Base-by-base conservation (phyloP, 208 protist species). In the Crithidia bombi region DNA sequence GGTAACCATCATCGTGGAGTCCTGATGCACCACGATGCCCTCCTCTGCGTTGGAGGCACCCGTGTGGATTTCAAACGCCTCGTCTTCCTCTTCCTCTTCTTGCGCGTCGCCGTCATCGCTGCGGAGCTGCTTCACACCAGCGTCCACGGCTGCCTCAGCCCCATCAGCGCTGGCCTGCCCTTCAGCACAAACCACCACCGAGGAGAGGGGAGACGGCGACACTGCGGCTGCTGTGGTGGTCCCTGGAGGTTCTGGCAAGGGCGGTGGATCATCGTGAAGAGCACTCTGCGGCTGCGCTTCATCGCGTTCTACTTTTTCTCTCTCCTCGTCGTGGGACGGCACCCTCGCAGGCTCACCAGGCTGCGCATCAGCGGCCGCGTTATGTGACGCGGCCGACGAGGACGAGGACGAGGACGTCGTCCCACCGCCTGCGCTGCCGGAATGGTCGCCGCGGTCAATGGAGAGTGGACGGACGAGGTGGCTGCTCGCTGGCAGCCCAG, bases 1-100 rank as follows among this genome's bases (percentile, higher is more conserved):
- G 21, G 30, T 58, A 30, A 15, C 19, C 21, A 21, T 33, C 12
- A 43, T n/a, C 5, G 38, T 33, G 12, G 33, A 38, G 5, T 30
- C 17, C 23, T 47, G 38, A 6, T 32, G 21, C 23, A 35, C 36
- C 3, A 11, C 12, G 38, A n/a, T 30, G n/a, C 23, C 23, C 23
- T 62, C 21, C 4, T 44, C 25, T 2, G 23, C 17, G 15, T 14
- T 9, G 15, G 57, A 2, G 3, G 30, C 32, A 0, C 39, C 26
- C 19, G 21, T 19, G 46, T 65, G 59, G 12, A 65, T 32, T 33
- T 39, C 59, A 41, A 55, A 65, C 1, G 28, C 1, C 12, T 65
- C 59, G 2, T 54, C 59, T 19, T 65, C 59, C 5, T 65, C 41
- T 1, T 38, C 41, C 1, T 51, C 38, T n/a, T 32, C 57, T 4